Evolutionary conservation across 2,329 filamentous ascomycete species (phyloP), one percentile per base, ranked within the genome.

Genomic region (Fusarium ambrosium): DNA sequence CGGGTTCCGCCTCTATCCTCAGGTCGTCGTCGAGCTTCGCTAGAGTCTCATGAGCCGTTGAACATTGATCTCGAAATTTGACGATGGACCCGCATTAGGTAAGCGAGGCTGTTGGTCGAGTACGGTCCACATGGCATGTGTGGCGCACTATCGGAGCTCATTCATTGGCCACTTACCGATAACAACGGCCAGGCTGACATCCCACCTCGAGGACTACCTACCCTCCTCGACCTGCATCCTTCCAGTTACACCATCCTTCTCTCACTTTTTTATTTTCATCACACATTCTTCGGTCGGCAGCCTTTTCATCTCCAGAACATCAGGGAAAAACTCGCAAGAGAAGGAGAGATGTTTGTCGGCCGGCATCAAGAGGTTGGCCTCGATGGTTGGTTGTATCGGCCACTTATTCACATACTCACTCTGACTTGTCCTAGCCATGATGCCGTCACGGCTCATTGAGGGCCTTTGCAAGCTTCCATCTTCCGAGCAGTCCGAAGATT

Each of bases 61-160:
- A 70, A 66, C 67, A 64, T 69, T 61, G 68, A 59, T 76, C 79
- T 75, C 69, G 77, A 81, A 81, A 81, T 80, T 81, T 81, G 76
- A 73, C 66, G 58, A 70, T 66, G 64, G 68, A 45, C 62, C 72
- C 14, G 16, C 5, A 10, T 82, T 81, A 82, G 62, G 71, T 82
- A 82, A 82, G 81, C 81, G 77, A 79, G 80, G 78, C 80, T 80
- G 29, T 14, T 34, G 48, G 65, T 70, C 63, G 70, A 56, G n/a
- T 5, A 3, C 6, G 29, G 4, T 45, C 34, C 55, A 63, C 55
- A 13, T 5, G 18, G 1, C 0, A 39, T 4, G 0, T 76, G 74
- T 78, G 75, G 78, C 72, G 68, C n/a, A 16, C 29, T 62, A 64
- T 71, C 61, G 13, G 20, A 22, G 39, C 24, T 10, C 6, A 14